A percentile compares a stretch with the other conserved stretches of the same genome.
These are phyloP conservation scores for Neurospora sp. DNA, from an alignment of 495 filamentous ascomycete species.

Conservation along the genomic window DNA sequence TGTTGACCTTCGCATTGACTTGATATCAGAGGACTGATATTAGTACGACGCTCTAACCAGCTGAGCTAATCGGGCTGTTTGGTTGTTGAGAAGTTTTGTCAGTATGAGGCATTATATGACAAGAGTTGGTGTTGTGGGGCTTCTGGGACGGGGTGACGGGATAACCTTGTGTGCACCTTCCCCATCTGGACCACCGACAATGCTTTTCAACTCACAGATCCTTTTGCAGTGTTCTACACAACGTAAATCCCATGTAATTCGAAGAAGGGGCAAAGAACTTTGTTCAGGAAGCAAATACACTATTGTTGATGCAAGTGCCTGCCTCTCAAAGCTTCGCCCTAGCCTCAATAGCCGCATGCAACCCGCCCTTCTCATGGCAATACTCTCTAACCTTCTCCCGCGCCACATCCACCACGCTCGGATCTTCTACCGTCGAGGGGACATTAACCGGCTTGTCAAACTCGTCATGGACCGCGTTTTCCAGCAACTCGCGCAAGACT, in stretches of 20 bases:
- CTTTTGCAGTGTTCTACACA: neutral
- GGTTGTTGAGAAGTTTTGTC: neutral
- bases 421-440: conserved; percentile 48
- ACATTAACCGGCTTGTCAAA: conserved; percentile 38
- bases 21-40: neutral
- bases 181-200: neutral
- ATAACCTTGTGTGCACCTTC: neutral
- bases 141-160: neutral
- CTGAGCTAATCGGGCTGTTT: neutral
- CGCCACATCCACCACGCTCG: conserved; percentile 37
- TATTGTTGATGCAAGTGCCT: neutral
- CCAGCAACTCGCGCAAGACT: conserved; percentile 70
- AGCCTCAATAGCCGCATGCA: conserved; percentile 41
- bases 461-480: conserved; percentile 48
- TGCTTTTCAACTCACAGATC: neutral
- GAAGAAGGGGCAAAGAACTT: neutral
- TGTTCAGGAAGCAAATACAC: neutral
- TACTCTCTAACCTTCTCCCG: conserved; percentile 38
- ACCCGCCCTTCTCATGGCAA: conserved; percentile 33
- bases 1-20: neutral
- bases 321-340: conserved; percentile 48
- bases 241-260: neutral
- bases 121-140: neutral
- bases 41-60: neutral
- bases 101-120: neutral